phyloP scores from a whole-genome alignment of 805 yeast genomes.

The Saccharomycopsis sp. region DNA sequence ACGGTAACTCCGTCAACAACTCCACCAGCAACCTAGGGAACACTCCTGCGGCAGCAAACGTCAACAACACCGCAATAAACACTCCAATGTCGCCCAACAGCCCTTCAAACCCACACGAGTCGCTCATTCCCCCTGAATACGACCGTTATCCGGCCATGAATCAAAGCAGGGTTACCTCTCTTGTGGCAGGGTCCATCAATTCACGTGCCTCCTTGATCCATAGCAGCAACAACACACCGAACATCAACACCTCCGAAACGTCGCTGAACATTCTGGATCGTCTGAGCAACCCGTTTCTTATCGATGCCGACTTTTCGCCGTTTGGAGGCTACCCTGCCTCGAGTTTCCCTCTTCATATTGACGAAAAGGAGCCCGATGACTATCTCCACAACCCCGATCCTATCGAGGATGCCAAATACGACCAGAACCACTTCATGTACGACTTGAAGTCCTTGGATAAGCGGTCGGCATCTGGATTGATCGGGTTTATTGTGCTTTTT shows the following conservation, averaged over 20 bases:
- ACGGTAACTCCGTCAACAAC: constrained; percentile 23
- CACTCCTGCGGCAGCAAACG: constrained; percentile 14
- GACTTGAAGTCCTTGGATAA: constrained; percentile 64
- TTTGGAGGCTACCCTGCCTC: constrained; percentile 97
- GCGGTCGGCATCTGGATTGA: constrained; percentile 52
- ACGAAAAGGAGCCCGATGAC: constrained; percentile 93
- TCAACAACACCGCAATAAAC: constrained; percentile 18
- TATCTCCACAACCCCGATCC: constrained; percentile 96
- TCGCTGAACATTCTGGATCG: constrained; percentile 23
- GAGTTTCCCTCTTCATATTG: constrained; percentile 82
- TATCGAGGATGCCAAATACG: constrained; percentile 80
- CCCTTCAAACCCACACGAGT: constrained; percentile 24
- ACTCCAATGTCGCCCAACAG: constrained; percentile 19
- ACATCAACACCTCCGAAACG: constrained; percentile 15
- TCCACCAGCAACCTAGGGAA: constrained; percentile 21
- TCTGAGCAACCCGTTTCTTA: constrained; percentile 37
- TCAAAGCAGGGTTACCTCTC: constrained; percentile 43
- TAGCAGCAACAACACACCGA: neutral
- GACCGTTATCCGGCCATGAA: constrained; percentile 64
- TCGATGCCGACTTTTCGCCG: constrained; percentile 70
- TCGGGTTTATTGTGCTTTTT: constrained; percentile 53
- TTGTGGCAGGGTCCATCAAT: constrained; percentile 32
- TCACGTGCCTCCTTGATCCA: constrained; percentile 24
- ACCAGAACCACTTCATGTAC: constrained; percentile 55
- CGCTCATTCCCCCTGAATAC: constrained; percentile 45